These are phyloP conservation scores for Cyberlindnera saturnus DNA, from an alignment of 805 yeast species.

Conservation along the genomic window DNA sequence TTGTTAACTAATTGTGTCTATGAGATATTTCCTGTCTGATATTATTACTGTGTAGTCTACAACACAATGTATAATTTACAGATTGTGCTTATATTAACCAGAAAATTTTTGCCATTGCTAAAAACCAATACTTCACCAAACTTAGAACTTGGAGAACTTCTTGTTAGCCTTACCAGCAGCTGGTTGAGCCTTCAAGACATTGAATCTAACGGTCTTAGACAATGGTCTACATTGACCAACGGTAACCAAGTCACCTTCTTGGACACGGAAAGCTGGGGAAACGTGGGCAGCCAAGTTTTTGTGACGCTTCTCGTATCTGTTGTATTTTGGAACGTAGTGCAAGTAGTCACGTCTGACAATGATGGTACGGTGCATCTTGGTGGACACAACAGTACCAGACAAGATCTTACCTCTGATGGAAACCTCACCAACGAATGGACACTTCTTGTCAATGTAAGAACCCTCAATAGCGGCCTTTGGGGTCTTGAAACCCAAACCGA, in stretches of 20 bases:
- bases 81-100: constrained; percentile 9
- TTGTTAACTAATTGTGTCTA: too few relatives aligned
- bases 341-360: constrained; percentile 99
- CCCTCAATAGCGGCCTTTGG: constrained; percentile 98
- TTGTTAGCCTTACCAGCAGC: constrained; percentile 83
- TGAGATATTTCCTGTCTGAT: too few relatives aligned
- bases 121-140: constrained; percentile 2
- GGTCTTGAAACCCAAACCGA: constrained; percentile 99
- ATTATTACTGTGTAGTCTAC: too few relatives aligned
- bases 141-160: constrained; percentile 95
- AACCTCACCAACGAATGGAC: constrained; percentile 96
- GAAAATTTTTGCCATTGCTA: constrained; percentile 7
- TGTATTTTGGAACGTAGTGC: constrained; percentile 99
- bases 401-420: constrained; percentile 99
- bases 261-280: constrained; percentile 99
- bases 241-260: constrained; percentile 97
- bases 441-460: constrained; percentile 98
- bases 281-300: constrained; percentile 99
- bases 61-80: constrained; percentile 10
- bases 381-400: constrained; percentile 99
- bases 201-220: constrained; percentile 99
- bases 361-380: constrained; percentile 99
- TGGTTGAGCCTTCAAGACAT: constrained; percentile 93
- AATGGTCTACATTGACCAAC: constrained; percentile 99
- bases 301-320: constrained; percentile 99